Evolutionary conservation across 2,329 filamentous ascomycete genomes (phyloP).

Genomic region (Lecanosticta acicola): DNA sequence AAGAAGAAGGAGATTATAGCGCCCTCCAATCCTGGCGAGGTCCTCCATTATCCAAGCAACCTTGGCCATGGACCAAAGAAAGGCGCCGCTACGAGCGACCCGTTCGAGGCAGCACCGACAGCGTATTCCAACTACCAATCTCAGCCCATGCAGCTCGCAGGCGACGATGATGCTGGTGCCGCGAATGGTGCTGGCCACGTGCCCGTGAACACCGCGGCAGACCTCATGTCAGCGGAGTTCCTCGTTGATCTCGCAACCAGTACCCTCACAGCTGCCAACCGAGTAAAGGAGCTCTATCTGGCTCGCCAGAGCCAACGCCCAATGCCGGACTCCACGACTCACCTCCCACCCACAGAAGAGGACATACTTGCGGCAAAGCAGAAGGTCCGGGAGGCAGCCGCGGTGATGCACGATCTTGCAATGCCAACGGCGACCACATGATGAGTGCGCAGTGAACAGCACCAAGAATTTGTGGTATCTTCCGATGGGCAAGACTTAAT

Average conservation of each 20-base stretch:
- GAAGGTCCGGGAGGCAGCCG: slow-evolving; percentile 23
- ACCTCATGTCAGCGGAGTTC: slow-evolving; percentile 26
- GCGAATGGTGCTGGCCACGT: not conserved
- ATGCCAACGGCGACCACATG: slow-evolving; percentile 7
- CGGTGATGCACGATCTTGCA: slow-evolving; percentile 22
- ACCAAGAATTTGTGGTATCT: no score
- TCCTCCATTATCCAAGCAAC: slow-evolving; percentile 22
- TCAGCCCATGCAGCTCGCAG: slow-evolving; percentile 1
- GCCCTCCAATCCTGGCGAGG: slow-evolving; percentile 11
- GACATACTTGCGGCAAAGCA: slow-evolving; percentile 21
- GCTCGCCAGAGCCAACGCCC: slow-evolving; percentile 19
- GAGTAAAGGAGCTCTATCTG: slow-evolving; percentile 22
- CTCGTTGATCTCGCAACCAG: slow-evolving; percentile 25
- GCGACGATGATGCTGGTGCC: not conserved
- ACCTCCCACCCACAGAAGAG: slow-evolving; percentile 16
- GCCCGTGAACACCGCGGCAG: slow-evolving; percentile 13
- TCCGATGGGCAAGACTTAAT: no score
- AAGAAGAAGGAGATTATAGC: slow-evolving; percentile 9
- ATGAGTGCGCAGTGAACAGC: no score
- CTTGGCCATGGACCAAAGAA: slow-evolving; percentile 23
- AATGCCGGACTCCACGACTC: slow-evolving; percentile 10
- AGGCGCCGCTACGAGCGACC: slow-evolving; percentile 2
- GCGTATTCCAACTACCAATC: not conserved
- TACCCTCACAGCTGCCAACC: slow-evolving; percentile 20
- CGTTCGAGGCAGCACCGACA: not conserved